Conservation (phyloP, 306 rosid species). For the Castanea mollissima region DNA sequence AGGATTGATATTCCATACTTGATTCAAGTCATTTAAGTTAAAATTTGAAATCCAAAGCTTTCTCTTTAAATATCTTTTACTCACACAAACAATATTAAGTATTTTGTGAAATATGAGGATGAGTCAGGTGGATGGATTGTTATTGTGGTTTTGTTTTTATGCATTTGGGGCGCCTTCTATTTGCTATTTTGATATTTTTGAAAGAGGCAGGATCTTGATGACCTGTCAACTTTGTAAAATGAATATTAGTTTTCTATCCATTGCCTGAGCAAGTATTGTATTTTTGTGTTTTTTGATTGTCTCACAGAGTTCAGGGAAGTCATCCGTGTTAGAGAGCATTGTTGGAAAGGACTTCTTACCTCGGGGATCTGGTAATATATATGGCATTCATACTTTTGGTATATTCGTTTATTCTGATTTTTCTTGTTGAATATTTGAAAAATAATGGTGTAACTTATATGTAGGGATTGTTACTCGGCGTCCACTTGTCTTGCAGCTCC, state of each 20-base stretch:
- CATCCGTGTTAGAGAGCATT: slow-evolving; percentile 85
- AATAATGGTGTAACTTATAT: slow-evolving; percentile 27
- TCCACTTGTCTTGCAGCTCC: slow-evolving; percentile 93
- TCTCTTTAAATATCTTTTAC: too few species aligned
- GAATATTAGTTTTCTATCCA: background rate
- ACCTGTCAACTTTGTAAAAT: background rate
- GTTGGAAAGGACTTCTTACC: slow-evolving; percentile 98
- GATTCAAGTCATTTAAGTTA: too few species aligned
- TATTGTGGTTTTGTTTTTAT: background rate
- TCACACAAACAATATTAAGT: background rate
- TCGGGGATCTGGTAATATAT: slow-evolving; percentile 82
- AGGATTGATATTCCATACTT: too few species aligned
- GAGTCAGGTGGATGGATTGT: background rate
- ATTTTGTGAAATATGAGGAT: background rate
- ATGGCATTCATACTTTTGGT: background rate
- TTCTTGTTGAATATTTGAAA: background rate
- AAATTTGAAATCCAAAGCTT: too few species aligned
- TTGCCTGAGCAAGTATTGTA: slow-evolving; percentile 1
- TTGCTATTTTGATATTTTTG: background rate
- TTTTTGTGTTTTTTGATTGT: slow-evolving; percentile 17
- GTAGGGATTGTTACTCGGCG: slow-evolving; percentile 92
- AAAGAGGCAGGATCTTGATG: background rate
- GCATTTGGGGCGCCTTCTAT: background rate
- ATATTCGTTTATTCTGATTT: background rate
- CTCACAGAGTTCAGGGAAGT: slow-evolving; percentile 86